Conservation (phyloP, 768 basidiomycete species). For the Russula compacta region DNA sequence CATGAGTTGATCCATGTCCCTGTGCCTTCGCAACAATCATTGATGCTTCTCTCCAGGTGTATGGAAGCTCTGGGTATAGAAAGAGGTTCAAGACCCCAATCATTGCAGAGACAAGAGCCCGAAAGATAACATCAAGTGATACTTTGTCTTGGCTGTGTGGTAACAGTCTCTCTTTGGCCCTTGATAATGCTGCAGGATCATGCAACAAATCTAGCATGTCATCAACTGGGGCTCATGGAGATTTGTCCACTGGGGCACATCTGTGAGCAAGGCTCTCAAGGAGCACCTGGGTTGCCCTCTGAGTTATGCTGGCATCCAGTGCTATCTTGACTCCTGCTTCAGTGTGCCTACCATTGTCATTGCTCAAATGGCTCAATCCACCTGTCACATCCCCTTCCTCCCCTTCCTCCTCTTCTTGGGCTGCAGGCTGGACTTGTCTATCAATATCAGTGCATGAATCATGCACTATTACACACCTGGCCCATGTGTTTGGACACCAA, state of each 20-base stretch:
- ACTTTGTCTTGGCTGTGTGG: background rate
- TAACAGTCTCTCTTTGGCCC: background rate
- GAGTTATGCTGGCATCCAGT: too few species aligned
- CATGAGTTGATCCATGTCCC: background rate
- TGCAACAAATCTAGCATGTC: background rate
- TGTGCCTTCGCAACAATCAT: background rate
- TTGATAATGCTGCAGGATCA: background rate
- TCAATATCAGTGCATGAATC: background rate
- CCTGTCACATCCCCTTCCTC: background rate
- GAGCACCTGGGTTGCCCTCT: background rate
- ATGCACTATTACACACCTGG: background rate
- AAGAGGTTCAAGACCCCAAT: background rate
- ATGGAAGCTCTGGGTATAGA: background rate
- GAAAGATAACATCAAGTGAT: background rate
- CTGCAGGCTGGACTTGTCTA: background rate
- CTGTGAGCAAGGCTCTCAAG: background rate
- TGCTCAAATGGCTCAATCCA: too few species aligned
- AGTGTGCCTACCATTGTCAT: too few species aligned
- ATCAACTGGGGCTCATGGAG: background rate
- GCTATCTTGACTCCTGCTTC: too few species aligned
- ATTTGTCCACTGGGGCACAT: background rate
- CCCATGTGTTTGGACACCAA: too few species aligned
- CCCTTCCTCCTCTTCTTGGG: background rate
- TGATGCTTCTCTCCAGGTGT: background rate
- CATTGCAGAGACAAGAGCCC: background rate